Evolutionary conservation across 495 filamentous ascomycete species (phyloP).

Genomic region (Daldinia vernicosa): DNA sequence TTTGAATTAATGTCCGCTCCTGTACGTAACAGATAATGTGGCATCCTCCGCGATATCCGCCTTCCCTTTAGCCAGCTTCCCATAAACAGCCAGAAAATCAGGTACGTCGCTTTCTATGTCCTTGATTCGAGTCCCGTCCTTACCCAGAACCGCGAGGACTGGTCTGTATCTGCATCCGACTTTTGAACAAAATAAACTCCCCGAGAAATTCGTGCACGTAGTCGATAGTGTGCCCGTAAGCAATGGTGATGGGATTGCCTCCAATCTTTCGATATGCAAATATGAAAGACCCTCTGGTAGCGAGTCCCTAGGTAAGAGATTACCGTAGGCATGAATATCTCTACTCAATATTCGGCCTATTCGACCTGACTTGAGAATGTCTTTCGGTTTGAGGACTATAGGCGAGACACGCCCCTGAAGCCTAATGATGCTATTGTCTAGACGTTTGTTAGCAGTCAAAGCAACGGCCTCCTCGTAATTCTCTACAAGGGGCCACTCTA

Average conservation of each 20-base stretch:
- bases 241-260: conserved; percentile 63
- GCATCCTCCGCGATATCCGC: conserved; percentile 43
- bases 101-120: conserved; percentile 52
- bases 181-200: conserved; percentile 51
- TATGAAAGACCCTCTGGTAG: conserved; percentile 52
- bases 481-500: conserved; percentile 66
- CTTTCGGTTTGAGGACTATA: conserved; percentile 54
- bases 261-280: conserved; percentile 57
- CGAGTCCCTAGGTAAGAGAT: conserved; percentile 47
- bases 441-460: conserved; percentile 52
- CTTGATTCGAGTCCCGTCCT: conserved; percentile 35
- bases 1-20: conserved; percentile 60
- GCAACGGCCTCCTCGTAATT: conserved; percentile 50
- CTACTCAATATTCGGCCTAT: conserved; percentile 66
- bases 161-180: conserved; percentile 58
- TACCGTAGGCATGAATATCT: conserved; percentile 54
- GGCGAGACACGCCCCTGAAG: conserved; percentile 60
- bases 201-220: conserved; percentile 56
- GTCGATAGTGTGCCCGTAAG: conserved; percentile 58
- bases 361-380: conserved; percentile 55
- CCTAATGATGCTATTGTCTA: conserved; percentile 60
- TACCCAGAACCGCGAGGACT: conserved; percentile 46
- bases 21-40: conserved; percentile 55
- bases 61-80: conserved; percentile 48
- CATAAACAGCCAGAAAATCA: conserved; percentile 59